Evolutionary conservation across 352 stramenopile genomes (phyloP), one percentile per base, ranked within the genome.

Genomic region (Aphanomyces astaci): DNA sequence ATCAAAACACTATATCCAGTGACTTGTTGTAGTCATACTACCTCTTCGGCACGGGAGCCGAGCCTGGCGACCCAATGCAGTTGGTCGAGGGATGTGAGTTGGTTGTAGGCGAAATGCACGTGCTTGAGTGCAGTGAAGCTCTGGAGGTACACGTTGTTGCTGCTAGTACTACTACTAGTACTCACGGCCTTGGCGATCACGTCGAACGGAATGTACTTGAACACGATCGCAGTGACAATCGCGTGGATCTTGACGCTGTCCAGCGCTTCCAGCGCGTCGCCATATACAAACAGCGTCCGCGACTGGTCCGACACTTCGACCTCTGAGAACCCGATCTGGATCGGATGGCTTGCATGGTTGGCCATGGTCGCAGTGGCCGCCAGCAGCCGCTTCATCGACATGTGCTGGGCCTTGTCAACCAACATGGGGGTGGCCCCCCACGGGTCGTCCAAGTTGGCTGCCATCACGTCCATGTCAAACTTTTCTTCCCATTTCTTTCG

Each of bases 261-360:
- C 7, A 92, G 78, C 5, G 72, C 78, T 2, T 88, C 81, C 1
- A 92, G 70, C 7, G 78, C 84, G 31, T 87, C 78, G 19, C 84
- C 84, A 49, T 90, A 89, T 27, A 92, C 77, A 27, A 77, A 74
- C 2, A 92, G 68, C 22, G 89, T 78, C 15, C 82, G 79, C 24
- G 79, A 83, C n/a, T 91, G 81, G 4, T 79, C 78, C 30, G 82
- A 77, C 1, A 92, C 77, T 52, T 92, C 82, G 52, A 92, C 75
- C 52, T 91, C 81, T 2, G 82, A 89, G 53, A 86, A 90, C 0
- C 84, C 81, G 2, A 75, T 70, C 45, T 80, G 78, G 69, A 84
- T 87, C 43, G 30, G 51, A 53, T 19, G n/a, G n/a, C n/a, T n/a
- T n/a, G 4, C 45, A 25, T 5, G 30, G 30, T 22, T n/a, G n/a